Base-by-base conservation (phyloP, 2,329 filamentous ascomycete genomes). In the Alternaria conjuncta region DNA sequence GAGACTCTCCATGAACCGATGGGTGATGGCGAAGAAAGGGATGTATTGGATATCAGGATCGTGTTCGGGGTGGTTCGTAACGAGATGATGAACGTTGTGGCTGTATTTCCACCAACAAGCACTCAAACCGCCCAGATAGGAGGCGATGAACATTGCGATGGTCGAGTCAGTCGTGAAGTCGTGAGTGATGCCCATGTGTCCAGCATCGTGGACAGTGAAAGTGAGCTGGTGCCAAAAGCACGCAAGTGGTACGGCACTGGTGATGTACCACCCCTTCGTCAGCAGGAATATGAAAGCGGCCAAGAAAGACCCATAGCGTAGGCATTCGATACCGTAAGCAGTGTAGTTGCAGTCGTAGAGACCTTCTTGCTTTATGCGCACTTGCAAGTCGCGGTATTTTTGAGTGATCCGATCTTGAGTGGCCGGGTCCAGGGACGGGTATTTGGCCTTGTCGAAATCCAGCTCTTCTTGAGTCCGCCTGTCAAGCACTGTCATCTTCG, bases 151-250 rank as follows among this genome's bases (percentile, higher is more conserved):
- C 75, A 98, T 97, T 53, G 93, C 95, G 66, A 99, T 93, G 53
- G 91, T 85, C 2, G 91, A 91, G 79, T 99, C 96, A 41, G 89
- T 81, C 54, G 92, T 89, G 78, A 95, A 98, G 77, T 90, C 86
- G 80, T 98, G 95, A 3, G 96, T 99, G 72, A 99, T 97, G 69
- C 93, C 96, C 91, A 97, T 97, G 80, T 99, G 96, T 7, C 93
- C 94, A 55, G 95, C 93, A 84, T 99, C 96, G 80, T 99, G 96
- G 64, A 93, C 96, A 1, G 91, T 90, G 77, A 99, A 99, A 55
- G 95, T 92, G 26, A 98, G 86, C 78, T 98, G 96, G 76, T 98
- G 96, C 95, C 96, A 98, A 75, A 97, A 87, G 66, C 88, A 85
- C 20, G 95, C 96, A 3, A 98, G 84, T 70, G 90, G 93, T 53